A percentile compares a stretch with the other conserved stretches of the same genome.
These are phyloP conservation scores for Solanum hybrid DNA, from an alignment of 305 asterid species.

Conservation along the genomic window DNA sequence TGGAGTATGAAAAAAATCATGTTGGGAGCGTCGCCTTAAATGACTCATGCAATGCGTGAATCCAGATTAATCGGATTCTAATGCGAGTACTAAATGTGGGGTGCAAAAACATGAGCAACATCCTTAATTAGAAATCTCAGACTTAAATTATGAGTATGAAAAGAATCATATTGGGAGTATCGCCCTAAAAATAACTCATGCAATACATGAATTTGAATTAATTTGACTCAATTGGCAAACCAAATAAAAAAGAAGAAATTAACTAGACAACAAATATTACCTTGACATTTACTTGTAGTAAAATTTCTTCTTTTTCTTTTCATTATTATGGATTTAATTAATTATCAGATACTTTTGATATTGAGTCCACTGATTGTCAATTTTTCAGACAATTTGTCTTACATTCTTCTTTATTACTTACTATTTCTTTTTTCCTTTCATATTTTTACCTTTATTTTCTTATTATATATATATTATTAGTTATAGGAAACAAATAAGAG, in stretches of 20 bases:
- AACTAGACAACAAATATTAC: neutral
- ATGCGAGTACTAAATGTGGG: neutral
- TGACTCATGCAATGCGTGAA: neutral
- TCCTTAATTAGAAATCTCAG: neutral
- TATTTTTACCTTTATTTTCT: neutral
- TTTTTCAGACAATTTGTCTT: neutral
- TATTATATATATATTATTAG: neutral
- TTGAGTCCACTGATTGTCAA: neutral
- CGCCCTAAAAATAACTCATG: fast-evolving
- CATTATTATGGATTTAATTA: neutral
- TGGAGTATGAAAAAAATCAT: neutral
- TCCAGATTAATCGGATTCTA: neutral
- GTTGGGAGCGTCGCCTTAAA: fast-evolving
- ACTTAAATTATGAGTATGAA: neutral
- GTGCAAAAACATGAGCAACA: neutral
- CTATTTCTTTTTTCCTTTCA: neutral
- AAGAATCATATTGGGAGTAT: neutral
- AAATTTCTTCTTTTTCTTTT: neutral
- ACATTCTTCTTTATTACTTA: neutral
- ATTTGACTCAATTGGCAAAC: neutral
- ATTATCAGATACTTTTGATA: neutral
- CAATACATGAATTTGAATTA: neutral
- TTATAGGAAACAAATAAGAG: neutral
- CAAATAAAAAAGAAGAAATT: neutral
- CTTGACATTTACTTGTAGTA: neutral